Conservation (phyloP, 2,329 filamentous ascomycete species). For the Ceratocystis eucalypticola region DNA sequence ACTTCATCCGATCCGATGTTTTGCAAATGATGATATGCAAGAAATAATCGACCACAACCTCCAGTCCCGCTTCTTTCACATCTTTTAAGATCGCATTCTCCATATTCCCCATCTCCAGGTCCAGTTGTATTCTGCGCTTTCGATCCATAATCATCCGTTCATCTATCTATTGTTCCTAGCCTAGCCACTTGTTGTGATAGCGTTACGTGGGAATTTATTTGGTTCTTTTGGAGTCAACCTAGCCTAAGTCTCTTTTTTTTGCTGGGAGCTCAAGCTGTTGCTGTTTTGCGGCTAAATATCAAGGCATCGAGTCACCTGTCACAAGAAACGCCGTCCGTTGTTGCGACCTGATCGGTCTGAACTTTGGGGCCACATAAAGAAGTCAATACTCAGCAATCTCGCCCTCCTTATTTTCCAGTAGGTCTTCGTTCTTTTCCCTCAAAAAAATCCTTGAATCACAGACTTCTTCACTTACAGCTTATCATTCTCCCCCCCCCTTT, state of each 20-base stretch:
- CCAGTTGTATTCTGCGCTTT: background rate
- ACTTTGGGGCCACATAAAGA: background rate
- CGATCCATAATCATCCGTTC: background rate
- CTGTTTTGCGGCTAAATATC: background rate
- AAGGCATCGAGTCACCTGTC: background rate
- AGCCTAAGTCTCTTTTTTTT: background rate
- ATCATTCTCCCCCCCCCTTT: background rate
- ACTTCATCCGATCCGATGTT: background rate
- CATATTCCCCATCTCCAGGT: background rate
- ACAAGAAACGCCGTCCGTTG: background rate
- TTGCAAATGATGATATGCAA: constrained; percentile 2
- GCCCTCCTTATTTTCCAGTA: background rate
- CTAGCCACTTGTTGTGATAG: background rate
- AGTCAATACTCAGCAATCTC: background rate
- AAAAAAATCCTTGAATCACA: background rate
- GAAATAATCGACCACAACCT: background rate
- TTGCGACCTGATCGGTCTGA: background rate
- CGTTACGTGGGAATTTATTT: background rate
- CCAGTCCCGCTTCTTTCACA: background rate
- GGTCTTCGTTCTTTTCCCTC: background rate
- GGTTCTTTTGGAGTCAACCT: background rate
- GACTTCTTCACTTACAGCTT: background rate
- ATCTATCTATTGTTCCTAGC: background rate
- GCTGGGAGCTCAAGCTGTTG: background rate
- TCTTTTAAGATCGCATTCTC: constrained; percentile 1